Conservation (phyloP, 2,329 filamentous ascomycete genomes). For the Pseudogymnoascus sp. region DNA sequence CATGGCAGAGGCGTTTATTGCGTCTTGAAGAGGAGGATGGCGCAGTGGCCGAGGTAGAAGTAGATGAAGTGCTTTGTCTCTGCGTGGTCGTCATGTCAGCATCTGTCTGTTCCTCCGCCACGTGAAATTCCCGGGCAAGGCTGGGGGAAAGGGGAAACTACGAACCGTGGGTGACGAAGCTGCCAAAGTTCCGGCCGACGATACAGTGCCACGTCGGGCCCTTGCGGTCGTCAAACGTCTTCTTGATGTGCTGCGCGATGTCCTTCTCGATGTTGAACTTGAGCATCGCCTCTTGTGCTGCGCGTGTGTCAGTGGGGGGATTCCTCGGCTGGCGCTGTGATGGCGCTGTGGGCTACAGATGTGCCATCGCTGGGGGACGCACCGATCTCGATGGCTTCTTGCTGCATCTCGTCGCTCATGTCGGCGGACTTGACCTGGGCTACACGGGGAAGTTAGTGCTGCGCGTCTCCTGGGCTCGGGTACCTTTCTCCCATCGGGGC, state of each 20-base stretch:
- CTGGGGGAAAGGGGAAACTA: background rate
- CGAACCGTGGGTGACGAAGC: slow-evolving; percentile 95
- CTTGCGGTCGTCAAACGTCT: slow-evolving; percentile 95
- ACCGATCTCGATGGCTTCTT: slow-evolving; percentile 94
- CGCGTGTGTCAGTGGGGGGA: slow-evolving; percentile 23
- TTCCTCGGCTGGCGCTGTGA: background rate
- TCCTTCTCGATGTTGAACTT: slow-evolving; percentile 75
- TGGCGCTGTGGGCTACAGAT: slow-evolving; percentile 47
- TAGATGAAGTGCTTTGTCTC: slow-evolving; percentile 99
- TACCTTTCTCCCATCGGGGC: slow-evolving; percentile 1
- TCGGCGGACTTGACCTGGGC: slow-evolving; percentile 97
- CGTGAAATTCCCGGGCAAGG: background rate
- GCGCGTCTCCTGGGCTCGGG: background rate
- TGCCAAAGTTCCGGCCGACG: slow-evolving; percentile 96
- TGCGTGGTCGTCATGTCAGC: slow-evolving; percentile 32
- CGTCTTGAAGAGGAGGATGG: slow-evolving; percentile 97
- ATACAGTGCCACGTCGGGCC: slow-evolving; percentile 99
- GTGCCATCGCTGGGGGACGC: slow-evolving; percentile 38
- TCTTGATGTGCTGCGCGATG: slow-evolving; percentile 93
- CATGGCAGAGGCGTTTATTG: slow-evolving; percentile 50
- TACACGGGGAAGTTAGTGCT: slow-evolving; percentile 32
- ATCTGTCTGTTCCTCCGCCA: background rate
- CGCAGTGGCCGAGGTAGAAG: slow-evolving; percentile 98
- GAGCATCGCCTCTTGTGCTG: slow-evolving; percentile 64
- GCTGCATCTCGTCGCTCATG: slow-evolving; percentile 98